phyloP scores from a whole-genome alignment of 148 eudicot species.

The Drosera capensis region DNA sequence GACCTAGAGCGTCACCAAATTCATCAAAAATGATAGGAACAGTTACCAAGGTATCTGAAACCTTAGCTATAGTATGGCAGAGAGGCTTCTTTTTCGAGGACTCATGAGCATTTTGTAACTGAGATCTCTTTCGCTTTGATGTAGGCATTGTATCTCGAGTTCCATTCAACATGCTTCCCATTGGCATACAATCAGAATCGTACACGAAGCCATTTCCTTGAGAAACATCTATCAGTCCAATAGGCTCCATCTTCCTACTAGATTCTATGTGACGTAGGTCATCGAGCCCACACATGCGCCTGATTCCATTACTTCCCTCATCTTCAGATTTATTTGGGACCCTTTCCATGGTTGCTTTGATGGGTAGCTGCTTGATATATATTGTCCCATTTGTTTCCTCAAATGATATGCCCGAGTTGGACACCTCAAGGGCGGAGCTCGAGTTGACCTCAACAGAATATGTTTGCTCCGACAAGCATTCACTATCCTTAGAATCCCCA shows the following conservation, averaged over 20 bases:
- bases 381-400: constrained; percentile 28
- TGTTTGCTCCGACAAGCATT: constrained; percentile 22
- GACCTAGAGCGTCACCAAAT: constrained; percentile 27
- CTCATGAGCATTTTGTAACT: constrained; percentile 40
- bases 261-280: constrained; percentile 43
- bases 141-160: constrained; percentile 18
- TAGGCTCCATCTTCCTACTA: constrained; percentile 6
- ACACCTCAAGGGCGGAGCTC: constrained; percentile 29
- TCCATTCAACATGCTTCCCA: constrained; percentile 15
- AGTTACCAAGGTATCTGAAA: constrained; percentile 52
- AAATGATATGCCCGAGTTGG: constrained; percentile 47
- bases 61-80: constrained; percentile 52
- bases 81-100: constrained; percentile 45
- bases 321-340: constrained; percentile 88
- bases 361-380: constrained; percentile 17
- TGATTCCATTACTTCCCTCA: constrained; percentile 64
- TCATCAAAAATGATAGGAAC: constrained; percentile 53
- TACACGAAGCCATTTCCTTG: constrained; percentile 4
- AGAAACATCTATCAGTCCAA: constrained; percentile 13
- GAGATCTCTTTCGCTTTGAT: constrained; percentile 52
- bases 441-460: constrained; percentile 22
- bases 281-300: constrained; percentile 79
- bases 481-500: constrained; percentile 17
- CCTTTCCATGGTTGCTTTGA: constrained; percentile 21
- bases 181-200: constrained; percentile 8